Evolutionary conservation across 768 basidiomycete genomes (phyloP), one percentile per base, ranked within the genome.

Genomic region (Termitomyces sp.): DNA sequence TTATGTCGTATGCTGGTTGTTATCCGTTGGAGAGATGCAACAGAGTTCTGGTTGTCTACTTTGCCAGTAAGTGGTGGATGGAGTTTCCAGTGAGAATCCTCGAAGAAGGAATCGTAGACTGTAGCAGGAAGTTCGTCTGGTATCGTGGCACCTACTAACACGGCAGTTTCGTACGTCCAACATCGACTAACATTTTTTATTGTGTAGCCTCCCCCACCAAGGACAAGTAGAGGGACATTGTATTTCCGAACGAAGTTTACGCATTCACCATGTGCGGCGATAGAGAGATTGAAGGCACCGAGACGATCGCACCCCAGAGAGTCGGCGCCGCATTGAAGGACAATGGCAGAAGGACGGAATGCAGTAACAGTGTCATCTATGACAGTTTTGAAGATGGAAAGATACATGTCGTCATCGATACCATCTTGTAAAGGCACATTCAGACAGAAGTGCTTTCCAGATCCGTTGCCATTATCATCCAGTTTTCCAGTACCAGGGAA

Each of bases 171-270:
- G 76, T 99, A 96, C 34, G 96, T 88, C 96, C 96, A 99, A 69
- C 96, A 99, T n/a, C 96, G 85, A 46, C 91, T 90, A 63, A 99
- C 97, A 68, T 96, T 96, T 68, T 94, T 91, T 71, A 98, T 91
- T 5, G 94, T 95, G 73, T 99, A 99, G 0, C 96, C 96, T 4
- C 96, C 96, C 2, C 96, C 96, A 42, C 96, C 96, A 6, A 99
- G 71, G 33, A 98, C 90, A 18, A 99, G 79, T 14, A 98, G 76
- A 1, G 96, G 96, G 3, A 98, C 84, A 66, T 88, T 86, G 75
- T 91, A 98, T 62, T 88, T 88, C 61, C 95, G 88, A 51, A 99
- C 94, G 70, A 95, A 98, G 68, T 95, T 89, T 32, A 99, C 95
- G 69, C 96, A 99, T 74, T 98, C 96, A 20, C 97, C 96, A 66